Conservation (phyloP, 108 stramenopile genomes). For the Asterionellopsis glacialis region DNA sequence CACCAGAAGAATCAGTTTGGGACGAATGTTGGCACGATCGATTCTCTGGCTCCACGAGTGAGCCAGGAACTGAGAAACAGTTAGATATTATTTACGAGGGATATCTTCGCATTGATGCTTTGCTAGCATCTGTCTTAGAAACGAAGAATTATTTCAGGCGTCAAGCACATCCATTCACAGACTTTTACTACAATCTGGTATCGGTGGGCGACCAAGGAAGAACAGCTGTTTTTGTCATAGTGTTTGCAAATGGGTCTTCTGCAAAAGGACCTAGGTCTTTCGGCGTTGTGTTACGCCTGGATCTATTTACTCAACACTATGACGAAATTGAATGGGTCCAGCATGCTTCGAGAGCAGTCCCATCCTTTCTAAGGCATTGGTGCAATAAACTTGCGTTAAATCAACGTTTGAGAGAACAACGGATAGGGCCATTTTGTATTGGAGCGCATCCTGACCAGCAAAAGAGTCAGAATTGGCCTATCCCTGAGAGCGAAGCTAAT, state of each 20-base stretch:
- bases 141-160: constrained; percentile 29
- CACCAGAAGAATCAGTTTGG: constrained; percentile 22
- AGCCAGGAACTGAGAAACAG: not conserved
- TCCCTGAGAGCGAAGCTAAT: constrained; percentile 8
- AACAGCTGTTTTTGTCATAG: constrained; percentile 42
- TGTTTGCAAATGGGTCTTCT: constrained; percentile 25
- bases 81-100: constrained; percentile 34
- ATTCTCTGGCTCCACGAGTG: constrained; percentile 11
- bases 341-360: constrained; percentile 15
- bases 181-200: constrained; percentile 60
- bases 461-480: constrained; percentile 26
- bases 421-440: constrained; percentile 48
- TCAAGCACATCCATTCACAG: constrained; percentile 25
- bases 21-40: constrained; percentile 22
- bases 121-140: constrained; percentile 39
- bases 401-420: constrained; percentile 47
- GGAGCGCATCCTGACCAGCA: constrained; percentile 9
- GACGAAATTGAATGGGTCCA: constrained; percentile 64
- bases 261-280: constrained; percentile 29
- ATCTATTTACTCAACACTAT: constrained; percentile 42
- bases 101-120: constrained; percentile 51
- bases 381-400: constrained; percentile 51
- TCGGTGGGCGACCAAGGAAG: constrained; percentile 30
- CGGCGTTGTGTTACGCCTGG: constrained; percentile 52
- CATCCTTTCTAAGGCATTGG: constrained; percentile 35